Percentiles rank a stretch among this genome's conserved stretches.
phyloP scores from a whole-genome alignment of 2,329 filamentous ascomycete genomes.

The Trichoderma polysporum region DNA sequence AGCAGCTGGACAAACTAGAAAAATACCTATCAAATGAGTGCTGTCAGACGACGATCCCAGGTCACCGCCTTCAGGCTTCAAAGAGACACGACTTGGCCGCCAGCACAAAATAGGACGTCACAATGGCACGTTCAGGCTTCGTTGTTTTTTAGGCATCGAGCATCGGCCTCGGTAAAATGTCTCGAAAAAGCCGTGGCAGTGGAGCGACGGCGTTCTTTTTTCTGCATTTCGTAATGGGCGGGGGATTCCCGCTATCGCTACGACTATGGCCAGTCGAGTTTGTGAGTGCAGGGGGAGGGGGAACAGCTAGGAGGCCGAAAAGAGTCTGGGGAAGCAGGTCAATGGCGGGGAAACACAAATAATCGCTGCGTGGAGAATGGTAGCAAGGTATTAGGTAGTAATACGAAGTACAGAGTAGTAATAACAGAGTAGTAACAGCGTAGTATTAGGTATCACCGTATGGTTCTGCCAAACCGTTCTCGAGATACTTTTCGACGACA shows the following conservation, averaged over 20 bases:
- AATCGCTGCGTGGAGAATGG: not conserved
- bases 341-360: not conserved
- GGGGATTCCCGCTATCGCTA: not conserved
- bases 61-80: constrained; percentile 6
- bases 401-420: not conserved
- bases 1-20: not conserved
- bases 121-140: not conserved
- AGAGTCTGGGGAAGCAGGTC: constrained; percentile 3
- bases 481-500: not conserved
- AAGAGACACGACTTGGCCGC: not conserved
- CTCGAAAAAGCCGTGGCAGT: not conserved
- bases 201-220: not conserved
- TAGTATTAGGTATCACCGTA: no score
- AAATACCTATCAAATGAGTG: not conserved
- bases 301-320: not conserved
- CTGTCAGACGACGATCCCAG: constrained; percentile 6
- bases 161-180: constrained; percentile 10
- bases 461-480: no score
- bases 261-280: not conserved
- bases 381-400: not conserved
- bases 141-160: constrained; percentile 1
- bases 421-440: no score
- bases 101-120: constrained; percentile 2
- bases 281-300: not conserved
- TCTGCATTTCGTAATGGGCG: not conserved